Conservation (phyloP, 176 grass and related monocot genomes). For the Oryza officinalis region DNA sequence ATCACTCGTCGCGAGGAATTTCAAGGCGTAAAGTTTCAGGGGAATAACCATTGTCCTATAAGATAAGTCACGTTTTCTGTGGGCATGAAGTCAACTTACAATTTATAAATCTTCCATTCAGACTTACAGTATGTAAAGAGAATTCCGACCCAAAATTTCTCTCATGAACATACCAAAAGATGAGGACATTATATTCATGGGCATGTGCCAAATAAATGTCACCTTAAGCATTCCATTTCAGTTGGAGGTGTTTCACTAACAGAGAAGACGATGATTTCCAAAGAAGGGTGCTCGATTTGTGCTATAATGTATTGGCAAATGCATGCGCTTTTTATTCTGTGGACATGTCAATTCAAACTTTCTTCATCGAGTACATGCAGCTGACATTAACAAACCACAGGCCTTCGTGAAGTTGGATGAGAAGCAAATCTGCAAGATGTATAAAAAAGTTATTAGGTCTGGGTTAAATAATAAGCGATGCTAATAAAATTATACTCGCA, state of each 20-base stretch:
- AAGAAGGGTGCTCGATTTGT: neutral
- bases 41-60: slow-evolving; percentile 7
- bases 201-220: slow-evolving; percentile 21
- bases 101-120: slow-evolving; percentile 21
- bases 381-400: slow-evolving; percentile 18
- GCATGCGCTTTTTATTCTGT: neutral
- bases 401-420: slow-evolving; percentile 3
- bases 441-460: slow-evolving; percentile 24
- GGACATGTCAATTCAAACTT: slow-evolving; percentile 26
- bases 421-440: slow-evolving; percentile 36
- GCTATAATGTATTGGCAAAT: slow-evolving; percentile 16
- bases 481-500: neutral
- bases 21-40: slow-evolving; percentile 40
- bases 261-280: slow-evolving; percentile 24
- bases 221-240: slow-evolving; percentile 33
- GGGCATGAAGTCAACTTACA: slow-evolving; percentile 15
- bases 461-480: neutral
- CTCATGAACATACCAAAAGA: slow-evolving; percentile 26
- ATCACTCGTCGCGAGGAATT: slow-evolving; percentile 30
- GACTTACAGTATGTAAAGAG: neutral
- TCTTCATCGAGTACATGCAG: slow-evolving; percentile 32
- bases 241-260: slow-evolving; percentile 2
- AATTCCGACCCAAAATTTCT: slow-evolving; percentile 41
- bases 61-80: neutral
- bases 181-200: slow-evolving; percentile 8